phyloP scores from a whole-genome alignment of 179 eudicot genomes.

The Nepenthes alata region DNA sequence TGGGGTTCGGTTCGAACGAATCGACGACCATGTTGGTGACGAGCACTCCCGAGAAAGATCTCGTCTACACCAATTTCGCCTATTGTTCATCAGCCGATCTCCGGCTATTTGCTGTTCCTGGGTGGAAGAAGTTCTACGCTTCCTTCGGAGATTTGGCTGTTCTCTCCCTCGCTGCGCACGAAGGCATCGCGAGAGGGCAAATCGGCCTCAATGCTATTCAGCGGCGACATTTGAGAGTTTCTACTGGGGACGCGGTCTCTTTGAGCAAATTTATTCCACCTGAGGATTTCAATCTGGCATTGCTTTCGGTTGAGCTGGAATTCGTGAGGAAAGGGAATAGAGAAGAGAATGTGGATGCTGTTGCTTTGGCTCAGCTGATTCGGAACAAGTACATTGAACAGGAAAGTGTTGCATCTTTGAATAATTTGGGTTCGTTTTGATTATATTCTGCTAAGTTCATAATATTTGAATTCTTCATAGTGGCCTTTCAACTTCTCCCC shows the following conservation, averaged over 20 bases:
- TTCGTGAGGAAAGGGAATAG: constrained; percentile 23
- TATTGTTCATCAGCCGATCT: constrained; percentile 60
- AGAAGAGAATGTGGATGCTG: constrained; percentile 62
- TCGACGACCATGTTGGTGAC: constrained; percentile 46
- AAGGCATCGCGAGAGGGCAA: constrained; percentile 4
- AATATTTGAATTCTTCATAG: too few species aligned
- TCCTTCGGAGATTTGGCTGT: constrained; percentile 36
- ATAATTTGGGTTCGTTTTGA: constrained; percentile 1
- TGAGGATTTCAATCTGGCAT: constrained; percentile 58
- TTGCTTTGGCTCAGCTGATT: constrained; percentile 50
- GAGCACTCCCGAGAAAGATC: constrained; percentile 56
- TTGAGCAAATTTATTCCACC: constrained; percentile 35
- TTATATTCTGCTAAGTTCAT: too few species aligned
- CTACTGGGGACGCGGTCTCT: constrained; percentile 6
- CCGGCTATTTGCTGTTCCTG: constrained; percentile 36
- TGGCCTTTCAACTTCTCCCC: too few species aligned
- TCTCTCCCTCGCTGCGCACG: constrained; percentile 22
- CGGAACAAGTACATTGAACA: constrained; percentile 61
- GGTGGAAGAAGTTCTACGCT: constrained; percentile 37
- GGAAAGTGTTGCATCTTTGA: constrained; percentile 31
- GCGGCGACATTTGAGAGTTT: constrained; percentile 9
- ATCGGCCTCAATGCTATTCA: constrained; percentile 8
- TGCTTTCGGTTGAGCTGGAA: constrained; percentile 81
- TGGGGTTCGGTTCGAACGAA: constrained; percentile 13
- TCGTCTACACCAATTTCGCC: constrained; percentile 58